phyloP scores from a whole-genome alignment of 176 grass and related monocot genomes.

The Dactylis glomerata region DNA sequence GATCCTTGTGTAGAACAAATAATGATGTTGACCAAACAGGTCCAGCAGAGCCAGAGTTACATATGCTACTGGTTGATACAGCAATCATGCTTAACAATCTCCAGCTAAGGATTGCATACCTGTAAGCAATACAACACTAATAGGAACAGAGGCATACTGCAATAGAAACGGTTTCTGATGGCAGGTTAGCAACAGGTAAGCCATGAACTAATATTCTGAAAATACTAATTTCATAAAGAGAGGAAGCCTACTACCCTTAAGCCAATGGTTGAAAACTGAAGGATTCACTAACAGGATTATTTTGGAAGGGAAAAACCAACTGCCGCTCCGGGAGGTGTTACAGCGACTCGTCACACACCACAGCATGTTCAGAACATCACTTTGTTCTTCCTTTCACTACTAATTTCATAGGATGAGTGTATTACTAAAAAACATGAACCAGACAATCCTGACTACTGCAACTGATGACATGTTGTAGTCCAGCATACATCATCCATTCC shows the following conservation, averaged over 20 bases:
- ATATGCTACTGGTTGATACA: neutral
- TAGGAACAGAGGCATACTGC: neutral
- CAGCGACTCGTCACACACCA: neutral
- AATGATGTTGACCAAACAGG: neutral
- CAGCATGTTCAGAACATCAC: neutral
- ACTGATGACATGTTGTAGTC: neutral
- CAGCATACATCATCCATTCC: neutral
- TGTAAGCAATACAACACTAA: neutral
- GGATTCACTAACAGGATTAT: neutral
- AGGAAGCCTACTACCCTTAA: neutral
- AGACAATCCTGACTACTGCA: neutral
- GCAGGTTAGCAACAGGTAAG: neutral
- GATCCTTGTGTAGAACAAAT: neutral
- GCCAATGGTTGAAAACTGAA: neutral
- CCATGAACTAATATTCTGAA: neutral
- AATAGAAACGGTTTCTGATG: neutral
- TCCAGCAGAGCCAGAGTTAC: neutral
- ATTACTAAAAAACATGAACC: neutral
- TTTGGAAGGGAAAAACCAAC: neutral
- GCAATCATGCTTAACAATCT: neutral
- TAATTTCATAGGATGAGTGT: neutral
- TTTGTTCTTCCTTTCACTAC: neutral
- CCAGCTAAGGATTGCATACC: neutral
- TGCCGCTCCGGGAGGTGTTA: neutral
- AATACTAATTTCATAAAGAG: neutral